phyloP scores from a whole-genome alignment of 148 eudicot genomes.

The Silene conica region DNA sequence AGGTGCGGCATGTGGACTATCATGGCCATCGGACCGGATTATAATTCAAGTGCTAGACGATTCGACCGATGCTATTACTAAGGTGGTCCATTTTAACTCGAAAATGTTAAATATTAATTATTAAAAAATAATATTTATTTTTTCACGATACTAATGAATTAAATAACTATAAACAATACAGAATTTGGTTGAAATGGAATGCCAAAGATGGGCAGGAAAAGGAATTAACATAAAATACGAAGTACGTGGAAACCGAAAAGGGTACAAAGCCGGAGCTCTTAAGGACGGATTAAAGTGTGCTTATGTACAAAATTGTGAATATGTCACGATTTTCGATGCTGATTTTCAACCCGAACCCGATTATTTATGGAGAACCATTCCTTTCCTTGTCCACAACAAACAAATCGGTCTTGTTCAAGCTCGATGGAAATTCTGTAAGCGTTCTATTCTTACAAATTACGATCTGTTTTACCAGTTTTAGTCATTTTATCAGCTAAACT shows the following conservation, averaged over 20 bases:
- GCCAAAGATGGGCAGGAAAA: slow-evolving; percentile 63
- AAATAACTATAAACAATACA: neutral
- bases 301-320: slow-evolving; percentile 63
- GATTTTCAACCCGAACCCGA: slow-evolving; percentile 83
- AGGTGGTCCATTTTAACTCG: slow-evolving; percentile 26
- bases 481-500: too few species aligned
- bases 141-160: neutral
- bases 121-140: neutral
- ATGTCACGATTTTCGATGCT: slow-evolving; percentile 71
- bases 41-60: slow-evolving; percentile 62
- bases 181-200: slow-evolving; percentile 70
- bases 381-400: slow-evolving; percentile 62
- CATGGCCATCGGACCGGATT: slow-evolving; percentile 68
- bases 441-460: too few species aligned
- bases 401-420: slow-evolving; percentile 72
- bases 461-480: too few species aligned
- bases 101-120: too few species aligned
- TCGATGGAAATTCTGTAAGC: slow-evolving; percentile 73
- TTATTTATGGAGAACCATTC: slow-evolving; percentile 55
- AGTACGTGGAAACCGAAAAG: slow-evolving; percentile 60
- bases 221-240: slow-evolving; percentile 74
- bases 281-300: slow-evolving; percentile 61
- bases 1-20: slow-evolving; percentile 64
- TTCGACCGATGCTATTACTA: slow-evolving; percentile 46
- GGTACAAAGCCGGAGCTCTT: slow-evolving; percentile 75